Evolutionary conservation across 306 rosid species (phyloP).

Genomic region (Acacia acuminata): DNA sequence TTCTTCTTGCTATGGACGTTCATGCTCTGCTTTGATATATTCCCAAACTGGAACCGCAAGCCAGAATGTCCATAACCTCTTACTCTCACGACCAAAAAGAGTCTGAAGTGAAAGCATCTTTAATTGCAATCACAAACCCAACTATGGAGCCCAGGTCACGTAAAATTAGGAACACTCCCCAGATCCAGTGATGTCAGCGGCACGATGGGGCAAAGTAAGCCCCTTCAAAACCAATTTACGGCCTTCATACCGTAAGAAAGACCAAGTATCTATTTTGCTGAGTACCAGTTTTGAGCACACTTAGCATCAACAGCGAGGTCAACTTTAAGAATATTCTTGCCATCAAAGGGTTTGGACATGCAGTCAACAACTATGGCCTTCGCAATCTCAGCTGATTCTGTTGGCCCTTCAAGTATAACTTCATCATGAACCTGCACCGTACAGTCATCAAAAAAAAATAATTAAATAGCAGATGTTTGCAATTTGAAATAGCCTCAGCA

Average conservation of each 20-base stretch:
- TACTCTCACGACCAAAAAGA: constrained; percentile 15
- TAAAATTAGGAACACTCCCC: constrained; percentile 21
- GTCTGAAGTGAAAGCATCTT: constrained; percentile 14
- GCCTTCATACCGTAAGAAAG: background rate
- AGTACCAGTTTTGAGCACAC: constrained; percentile 86
- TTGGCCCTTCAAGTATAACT: constrained; percentile 96
- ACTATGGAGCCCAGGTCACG: constrained; percentile 20
- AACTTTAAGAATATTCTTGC: constrained; percentile 71
- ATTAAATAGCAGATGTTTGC: constrained; percentile 12
- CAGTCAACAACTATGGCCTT: constrained; percentile 87
- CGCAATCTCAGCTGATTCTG: constrained; percentile 77
- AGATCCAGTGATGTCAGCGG: constrained; percentile 16
- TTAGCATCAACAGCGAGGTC: constrained; percentile 89
- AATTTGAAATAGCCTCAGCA: background rate
- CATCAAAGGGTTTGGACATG: constrained; percentile 86
- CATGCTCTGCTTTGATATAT: constrained; percentile 20
- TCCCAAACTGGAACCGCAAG: constrained; percentile 27
- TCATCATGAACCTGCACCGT: constrained; percentile 85
- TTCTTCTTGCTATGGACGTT: constrained; percentile 18
- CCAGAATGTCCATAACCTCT: constrained; percentile 26
- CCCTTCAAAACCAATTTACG: background rate
- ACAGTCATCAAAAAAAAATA: constrained; percentile 19
- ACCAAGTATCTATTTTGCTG: constrained; percentile 57
- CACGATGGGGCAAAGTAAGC: constrained; percentile 5
- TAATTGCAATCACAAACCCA: constrained; percentile 18